Evolutionary conservation across 306 rosid species (phyloP), one percentile per base, ranked within the genome.

Genomic region (Mimosa bimucronata): DNA sequence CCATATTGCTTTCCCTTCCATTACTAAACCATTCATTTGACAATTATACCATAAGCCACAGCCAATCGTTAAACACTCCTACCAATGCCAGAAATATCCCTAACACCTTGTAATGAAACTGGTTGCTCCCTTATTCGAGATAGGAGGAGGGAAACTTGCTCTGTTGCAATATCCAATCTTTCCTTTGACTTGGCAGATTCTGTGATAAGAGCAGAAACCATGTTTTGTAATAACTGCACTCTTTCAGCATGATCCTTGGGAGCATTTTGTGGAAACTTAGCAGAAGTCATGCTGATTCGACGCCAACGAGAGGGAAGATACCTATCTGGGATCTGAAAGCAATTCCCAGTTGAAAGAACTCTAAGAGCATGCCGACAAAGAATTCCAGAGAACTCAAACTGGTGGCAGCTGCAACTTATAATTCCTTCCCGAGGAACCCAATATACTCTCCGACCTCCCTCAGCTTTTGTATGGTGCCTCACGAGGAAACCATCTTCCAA

Each of bases 271-370:
- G 81, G 80, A 69, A 85, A 80, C 85, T 88, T 94, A 23, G 90
- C 77, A n/a, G 92, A 83, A 10, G 90, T 88, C 60, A 83, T 83
- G 83, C 92, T 94, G 85, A 89, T 83, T 29, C 97, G 90, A 70
- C 98, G 90, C 97, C 98, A 94, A 15, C 98, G 91, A 61, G 85
- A n/a, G 28, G 98, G 97, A 85, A 94, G 94, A 82, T 92, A 94
- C 82, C 94, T 84, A 66, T 94, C 97, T 0, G 98, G 98, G 64
- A 92, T 94, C 83, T 92, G 97, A 82, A 94, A 94, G 86, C 98
- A 94, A 76, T 94, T 94, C 76, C 90, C 98, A 0, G 98, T 92
- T 21, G 97, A 94, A 76, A 94, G 93, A 76, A 92, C 98, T 81
- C 97, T 85, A 64, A 94, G 97, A 57, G 98, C 88, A 82, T 92